Evolutionary conservation across 1,139 yeast genomes (phyloP).

Genomic region (Debaryomyces sp.): DNA sequence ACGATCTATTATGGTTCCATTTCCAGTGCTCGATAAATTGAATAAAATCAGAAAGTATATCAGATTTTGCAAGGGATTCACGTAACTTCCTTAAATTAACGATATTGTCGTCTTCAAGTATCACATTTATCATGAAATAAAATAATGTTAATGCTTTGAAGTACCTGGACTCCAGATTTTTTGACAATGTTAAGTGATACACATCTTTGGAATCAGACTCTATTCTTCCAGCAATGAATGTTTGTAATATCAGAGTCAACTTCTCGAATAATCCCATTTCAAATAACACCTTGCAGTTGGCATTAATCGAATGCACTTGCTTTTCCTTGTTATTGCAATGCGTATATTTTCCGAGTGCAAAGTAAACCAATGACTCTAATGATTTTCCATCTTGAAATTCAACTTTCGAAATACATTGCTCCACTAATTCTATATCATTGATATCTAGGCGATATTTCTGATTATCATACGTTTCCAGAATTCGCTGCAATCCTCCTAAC

Average conservation of each 20-base stretch:
- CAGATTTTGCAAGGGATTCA: slow-evolving; percentile 25
- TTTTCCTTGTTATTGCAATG: slow-evolving; percentile 28
- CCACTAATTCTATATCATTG: slow-evolving; percentile 2
- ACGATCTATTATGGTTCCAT: slow-evolving; percentile 44
- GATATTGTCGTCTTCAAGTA: slow-evolving; percentile 25
- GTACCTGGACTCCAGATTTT: slow-evolving; percentile 21
- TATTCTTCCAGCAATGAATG: slow-evolving; percentile 1
- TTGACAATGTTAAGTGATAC: slow-evolving; percentile 7
- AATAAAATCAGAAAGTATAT: slow-evolving; percentile 49
- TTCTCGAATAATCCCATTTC: slow-evolving; percentile 12
- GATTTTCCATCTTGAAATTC: not conserved
- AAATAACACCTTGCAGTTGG: slow-evolving; percentile 19
- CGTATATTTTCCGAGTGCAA: slow-evolving; percentile 46
- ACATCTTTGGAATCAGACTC: not conserved
- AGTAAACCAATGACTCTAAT: slow-evolving; percentile 26
- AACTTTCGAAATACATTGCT: not conserved
- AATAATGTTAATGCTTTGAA: slow-evolving; percentile 53
- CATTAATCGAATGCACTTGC: slow-evolving; percentile 38
- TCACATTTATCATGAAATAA: slow-evolving; percentile 47
- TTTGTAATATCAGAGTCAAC: not conserved
- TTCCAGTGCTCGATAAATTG: slow-evolving; percentile 67
- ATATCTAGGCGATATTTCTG: slow-evolving; percentile 1
- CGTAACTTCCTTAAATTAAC: slow-evolving; percentile 17
- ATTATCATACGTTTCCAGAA: slow-evolving; percentile 16
- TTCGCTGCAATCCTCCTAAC: slow-evolving; percentile 25